Base-by-base conservation (phyloP, 306 rosid species). In the Cucurbita moschata region DNA sequence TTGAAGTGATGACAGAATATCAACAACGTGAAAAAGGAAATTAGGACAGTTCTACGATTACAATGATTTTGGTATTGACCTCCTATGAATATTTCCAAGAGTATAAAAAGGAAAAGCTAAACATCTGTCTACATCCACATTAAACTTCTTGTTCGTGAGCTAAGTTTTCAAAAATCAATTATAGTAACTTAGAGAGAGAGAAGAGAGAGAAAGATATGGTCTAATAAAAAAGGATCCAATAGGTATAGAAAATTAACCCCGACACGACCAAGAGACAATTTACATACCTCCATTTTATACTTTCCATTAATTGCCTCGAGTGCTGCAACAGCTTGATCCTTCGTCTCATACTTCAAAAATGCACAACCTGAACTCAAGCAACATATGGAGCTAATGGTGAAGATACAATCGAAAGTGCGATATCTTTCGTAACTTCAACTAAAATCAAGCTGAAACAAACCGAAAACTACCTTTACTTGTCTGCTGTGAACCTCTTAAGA, bases 401-500 rank as follows among this genome's bases (percentile, higher is more conserved):
- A 70, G 74, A 70, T 70, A 26, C 74, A 50, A 50, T 59, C 7
- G 15, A 26, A 50, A 50, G 55, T 70, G 46, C 16, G 59, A 49
- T 50, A 70, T 70, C 46, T 50, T 70, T 70, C 46, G 15, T 19
- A 21, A 44, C 26, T 42, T 19, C 16, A 15, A 74, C 26, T 59
- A 43, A 39, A 12, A 19, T 21, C 40, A 50, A 76, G 42, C 37
- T 76, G 54, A 62, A 42, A 50, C 61, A 58, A 35, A 38, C n/a
- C 23, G 5, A 51, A 38, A 15, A 52, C 30, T 66, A 89, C 99
- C 99, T 88, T 95, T 95, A 78, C 97, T 93, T 10, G 98, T 93
- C 72, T 90, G 94, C 86, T 90, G 97, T 71, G 96, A 87, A 67
- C 98, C 98, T 81, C 98, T 85, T 82, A 93, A 84, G 80, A 93